Percentiles rank a stretch among this genome's conserved stretches.
These are phyloP conservation scores for Lepidium sativum DNA, from an alignment of 345 rosid species.

Conservation along the genomic window DNA sequence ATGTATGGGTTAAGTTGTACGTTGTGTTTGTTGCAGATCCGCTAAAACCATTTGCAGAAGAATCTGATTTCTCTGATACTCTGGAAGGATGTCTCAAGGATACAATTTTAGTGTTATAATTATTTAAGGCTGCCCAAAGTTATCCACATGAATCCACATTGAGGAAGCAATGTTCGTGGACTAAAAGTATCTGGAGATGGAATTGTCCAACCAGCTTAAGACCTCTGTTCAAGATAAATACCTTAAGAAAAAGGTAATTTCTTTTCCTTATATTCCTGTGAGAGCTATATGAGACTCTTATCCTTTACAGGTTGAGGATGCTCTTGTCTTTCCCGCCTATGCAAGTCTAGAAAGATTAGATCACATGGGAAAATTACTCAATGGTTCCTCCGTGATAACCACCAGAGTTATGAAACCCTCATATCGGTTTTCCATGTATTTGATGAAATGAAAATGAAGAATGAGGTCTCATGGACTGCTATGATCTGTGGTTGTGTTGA, in stretches of 20 bases:
- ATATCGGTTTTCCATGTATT: too few species aligned
- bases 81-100: slow-evolving; percentile 52
- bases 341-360: slow-evolving; percentile 50
- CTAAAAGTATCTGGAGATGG: slow-evolving; percentile 41
- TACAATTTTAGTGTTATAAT: slow-evolving; percentile 44
- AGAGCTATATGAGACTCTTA: not conserved
- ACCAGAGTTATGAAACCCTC: slow-evolving; percentile 51
- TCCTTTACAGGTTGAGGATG: slow-evolving; percentile 52
- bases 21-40: slow-evolving; percentile 37
- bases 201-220: slow-evolving; percentile 31
- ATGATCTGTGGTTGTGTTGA: too few species aligned
- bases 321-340: slow-evolving; percentile 44
- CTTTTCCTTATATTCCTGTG: not conserved
- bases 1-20: not conserved
- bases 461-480: too few species aligned
- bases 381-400: slow-evolving; percentile 31
- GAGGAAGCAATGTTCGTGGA: slow-evolving; percentile 47
- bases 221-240: slow-evolving; percentile 24
- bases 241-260: slow-evolving; percentile 38
- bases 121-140: slow-evolving; percentile 58
- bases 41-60: slow-evolving; percentile 41
- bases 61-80: slow-evolving; percentile 42
- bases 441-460: too few species aligned
- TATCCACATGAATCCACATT: slow-evolving; percentile 45
- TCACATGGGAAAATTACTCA: slow-evolving; percentile 53